Evolutionary conservation across 805 yeast species (phyloP).

Genomic region (Kodamaea neixiangensis): DNA sequence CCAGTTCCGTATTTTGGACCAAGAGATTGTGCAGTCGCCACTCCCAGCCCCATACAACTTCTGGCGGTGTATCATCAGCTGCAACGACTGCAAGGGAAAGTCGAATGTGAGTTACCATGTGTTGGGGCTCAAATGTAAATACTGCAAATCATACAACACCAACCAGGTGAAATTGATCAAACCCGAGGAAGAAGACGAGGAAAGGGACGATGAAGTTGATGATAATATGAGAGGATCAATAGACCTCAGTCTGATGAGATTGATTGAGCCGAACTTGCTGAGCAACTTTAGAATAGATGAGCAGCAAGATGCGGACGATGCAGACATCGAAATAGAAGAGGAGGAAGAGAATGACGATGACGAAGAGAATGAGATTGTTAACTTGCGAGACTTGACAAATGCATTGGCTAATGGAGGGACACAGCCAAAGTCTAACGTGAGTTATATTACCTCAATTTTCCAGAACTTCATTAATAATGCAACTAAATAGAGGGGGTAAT

Average conservation of each 20-base stretch:
- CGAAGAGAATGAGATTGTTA: slow-evolving; percentile 24
- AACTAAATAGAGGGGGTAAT: slow-evolving; percentile 9
- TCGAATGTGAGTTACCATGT: slow-evolving; percentile 77
- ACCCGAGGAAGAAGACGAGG: slow-evolving; percentile 53
- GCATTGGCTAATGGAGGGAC: slow-evolving; percentile 13
- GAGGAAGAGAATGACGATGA: slow-evolving; percentile 26
- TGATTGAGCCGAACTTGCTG: slow-evolving; percentile 36
- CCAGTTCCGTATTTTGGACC: slow-evolving; percentile 82
- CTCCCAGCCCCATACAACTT: slow-evolving; percentile 76
- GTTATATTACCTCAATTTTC: slow-evolving; percentile 37
- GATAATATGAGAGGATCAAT: neutral
- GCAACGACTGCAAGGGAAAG: slow-evolving; percentile 88
- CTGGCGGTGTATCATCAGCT: slow-evolving; percentile 75
- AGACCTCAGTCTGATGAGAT: slow-evolving; percentile 23
- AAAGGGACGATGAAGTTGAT: neutral
- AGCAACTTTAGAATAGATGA: slow-evolving; percentile 41
- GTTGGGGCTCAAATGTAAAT: slow-evolving; percentile 83
- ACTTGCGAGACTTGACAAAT: slow-evolving; percentile 26
- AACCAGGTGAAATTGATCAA: slow-evolving; percentile 69
- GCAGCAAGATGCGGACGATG: slow-evolving; percentile 24
- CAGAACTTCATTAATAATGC: slow-evolving; percentile 41
- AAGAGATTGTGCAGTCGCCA: slow-evolving; percentile 73
- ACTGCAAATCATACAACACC: slow-evolving; percentile 87
- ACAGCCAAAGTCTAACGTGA: slow-evolving; percentile 21
- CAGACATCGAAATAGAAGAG: slow-evolving; percentile 25